A percentile compares a stretch with the other conserved stretches of the same genome.
phyloP scores from a whole-genome alignment of 2,329 filamentous ascomycete genomes.

The Talaromyces sp. region DNA sequence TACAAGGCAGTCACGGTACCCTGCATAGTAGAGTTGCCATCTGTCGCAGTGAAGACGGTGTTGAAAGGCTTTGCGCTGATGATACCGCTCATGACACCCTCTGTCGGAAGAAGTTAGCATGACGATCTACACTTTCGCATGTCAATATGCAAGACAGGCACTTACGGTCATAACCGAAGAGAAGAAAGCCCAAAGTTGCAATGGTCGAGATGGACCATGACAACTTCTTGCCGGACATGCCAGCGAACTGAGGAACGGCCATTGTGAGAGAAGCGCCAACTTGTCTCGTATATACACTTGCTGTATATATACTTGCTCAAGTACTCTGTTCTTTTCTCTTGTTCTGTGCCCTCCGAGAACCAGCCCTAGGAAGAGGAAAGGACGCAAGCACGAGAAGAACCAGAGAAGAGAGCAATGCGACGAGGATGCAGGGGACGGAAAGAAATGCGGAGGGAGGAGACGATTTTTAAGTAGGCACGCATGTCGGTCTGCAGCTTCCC shows the following conservation, averaged over 20 bases:
- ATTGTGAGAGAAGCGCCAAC: neutral
- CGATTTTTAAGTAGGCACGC: neutral
- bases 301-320: neutral
- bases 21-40: conserved; percentile 45
- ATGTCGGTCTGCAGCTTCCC: neutral
- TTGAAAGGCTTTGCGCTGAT: conserved; percentile 54
- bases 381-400: neutral
- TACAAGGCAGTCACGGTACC: conserved; percentile 52
- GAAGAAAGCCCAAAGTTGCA: conserved; percentile 58
- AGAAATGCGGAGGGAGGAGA: conserved; percentile 10
- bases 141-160: conserved; percentile 32
- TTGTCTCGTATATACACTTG: neutral
- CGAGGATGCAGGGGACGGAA: neutral
- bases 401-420: neutral
- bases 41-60: conserved; percentile 47
- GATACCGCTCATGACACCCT: conserved; percentile 54
- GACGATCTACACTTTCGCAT: neutral
- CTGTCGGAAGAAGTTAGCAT: conserved; percentile 1
- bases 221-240: conserved; percentile 17
- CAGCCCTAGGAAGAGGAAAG: conserved; percentile 6
- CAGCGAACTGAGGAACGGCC: conserved; percentile 4
- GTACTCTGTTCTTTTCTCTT: neutral
- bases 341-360: conserved; percentile 8
- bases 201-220: conserved; percentile 18
- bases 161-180: conserved; percentile 55